Conservation (phyloP, 2,329 filamentous ascomycete species). For the Fusarium gaditjirri region DNA sequence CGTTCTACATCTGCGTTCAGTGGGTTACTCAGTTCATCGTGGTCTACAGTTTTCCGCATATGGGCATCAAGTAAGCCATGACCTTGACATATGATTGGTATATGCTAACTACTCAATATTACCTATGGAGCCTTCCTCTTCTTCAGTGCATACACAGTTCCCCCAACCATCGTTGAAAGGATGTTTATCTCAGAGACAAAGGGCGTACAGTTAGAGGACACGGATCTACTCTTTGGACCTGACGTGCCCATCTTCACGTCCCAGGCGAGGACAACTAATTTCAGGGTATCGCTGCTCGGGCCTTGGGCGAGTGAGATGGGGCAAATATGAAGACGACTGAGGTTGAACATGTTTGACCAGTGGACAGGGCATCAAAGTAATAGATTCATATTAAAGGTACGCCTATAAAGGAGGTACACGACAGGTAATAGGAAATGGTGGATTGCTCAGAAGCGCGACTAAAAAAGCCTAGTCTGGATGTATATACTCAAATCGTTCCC, state of each 20-base stretch:
- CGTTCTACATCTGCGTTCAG: not conserved
- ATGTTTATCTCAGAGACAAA: not conserved
- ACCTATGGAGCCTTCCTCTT: not conserved
- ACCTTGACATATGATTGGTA: accelerated
- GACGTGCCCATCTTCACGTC: not conserved
- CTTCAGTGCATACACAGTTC: not conserved
- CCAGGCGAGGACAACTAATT: not conserved
- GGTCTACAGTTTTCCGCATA: not conserved
- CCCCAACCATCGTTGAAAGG: not conserved
- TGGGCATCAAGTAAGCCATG: not conserved
- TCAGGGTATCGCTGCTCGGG: not conserved
- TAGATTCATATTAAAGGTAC: accelerated
- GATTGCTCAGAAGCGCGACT: not conserved
- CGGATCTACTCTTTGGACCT: not conserved
- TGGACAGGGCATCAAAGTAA: accelerated
- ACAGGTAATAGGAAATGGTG: accelerated
- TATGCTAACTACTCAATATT: not conserved
- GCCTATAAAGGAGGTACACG: accelerated
- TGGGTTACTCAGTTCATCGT: not conserved
- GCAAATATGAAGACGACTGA: not conserved
- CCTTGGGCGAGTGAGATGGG: not conserved
- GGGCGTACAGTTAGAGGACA: not conserved
- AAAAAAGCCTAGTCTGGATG: not conserved
- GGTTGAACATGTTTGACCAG: not conserved
- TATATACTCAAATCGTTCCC: not conserved